phyloP scores from a whole-genome alignment of 495 filamentous ascomycete species.

The Xylaria scruposa region DNA sequence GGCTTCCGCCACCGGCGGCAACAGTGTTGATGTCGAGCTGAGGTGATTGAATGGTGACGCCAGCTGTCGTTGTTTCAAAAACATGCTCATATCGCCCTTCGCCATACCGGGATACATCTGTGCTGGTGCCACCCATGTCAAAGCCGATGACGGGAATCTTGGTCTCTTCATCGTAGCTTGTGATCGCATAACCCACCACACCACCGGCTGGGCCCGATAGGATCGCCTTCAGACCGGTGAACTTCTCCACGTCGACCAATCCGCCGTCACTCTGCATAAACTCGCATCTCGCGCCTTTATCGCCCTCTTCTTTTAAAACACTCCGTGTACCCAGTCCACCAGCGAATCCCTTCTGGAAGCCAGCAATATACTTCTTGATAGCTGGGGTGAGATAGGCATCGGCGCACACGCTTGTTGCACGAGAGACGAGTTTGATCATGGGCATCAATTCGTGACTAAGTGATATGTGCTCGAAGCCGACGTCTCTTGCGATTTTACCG shows the following conservation, averaged over 20 bases:
- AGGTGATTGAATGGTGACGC: conserved; percentile 92
- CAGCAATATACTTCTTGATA: conserved; percentile 93
- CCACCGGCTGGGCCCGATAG: conserved; percentile 82
- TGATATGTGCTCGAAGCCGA: conserved; percentile 79
- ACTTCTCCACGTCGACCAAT: conserved; percentile 75
- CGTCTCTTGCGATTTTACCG: conserved; percentile 69
- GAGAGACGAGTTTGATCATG: conserved; percentile 89
- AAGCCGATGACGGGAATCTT: conserved; percentile 94
- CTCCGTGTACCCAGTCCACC: conserved; percentile 73
- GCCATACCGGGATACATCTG: conserved; percentile 92
- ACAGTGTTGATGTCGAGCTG: conserved; percentile 99
- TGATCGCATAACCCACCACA: conserved; percentile 93
- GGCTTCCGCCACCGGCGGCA: conserved; percentile 89
- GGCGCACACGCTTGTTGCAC: conserved; percentile 90
- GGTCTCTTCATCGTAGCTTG: conserved; percentile 85
- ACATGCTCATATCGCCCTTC: conserved; percentile 92
- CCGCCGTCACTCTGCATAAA: conserved; percentile 91
- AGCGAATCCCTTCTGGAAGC: conserved; percentile 79
- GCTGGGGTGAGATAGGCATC: conserved; percentile 96
- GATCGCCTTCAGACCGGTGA: conserved; percentile 78
- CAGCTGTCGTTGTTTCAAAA: conserved; percentile 95
- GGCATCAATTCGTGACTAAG: conserved; percentile 83
- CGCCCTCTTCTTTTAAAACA: conserved; percentile 63
- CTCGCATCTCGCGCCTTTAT: conserved; percentile 70
- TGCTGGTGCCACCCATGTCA: conserved; percentile 94